A percentile compares a stretch with the other conserved stretches of the same genome.
phyloP scores from a whole-genome alignment of 1,139 yeast genomes.

The Geotrichum bryndzae region DNA sequence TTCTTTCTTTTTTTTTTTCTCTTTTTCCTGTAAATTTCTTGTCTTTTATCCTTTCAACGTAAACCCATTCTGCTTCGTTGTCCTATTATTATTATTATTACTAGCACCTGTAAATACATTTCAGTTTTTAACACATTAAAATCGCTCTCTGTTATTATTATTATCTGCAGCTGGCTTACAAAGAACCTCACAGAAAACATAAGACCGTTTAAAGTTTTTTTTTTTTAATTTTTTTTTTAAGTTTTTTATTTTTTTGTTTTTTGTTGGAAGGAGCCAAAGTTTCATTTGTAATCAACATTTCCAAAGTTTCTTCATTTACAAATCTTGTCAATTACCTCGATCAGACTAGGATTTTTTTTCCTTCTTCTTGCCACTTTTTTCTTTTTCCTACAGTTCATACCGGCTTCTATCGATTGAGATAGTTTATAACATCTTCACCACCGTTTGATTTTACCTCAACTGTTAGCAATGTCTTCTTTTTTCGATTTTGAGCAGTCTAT shows the following conservation, averaged over 20 bases:
- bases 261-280: neutral
- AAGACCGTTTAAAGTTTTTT: neutral
- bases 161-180: neutral
- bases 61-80: neutral
- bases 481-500: constrained; percentile 6
- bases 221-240: neutral
- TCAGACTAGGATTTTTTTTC: neutral
- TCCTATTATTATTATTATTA: neutral
- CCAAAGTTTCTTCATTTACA: neutral
- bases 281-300: neutral
- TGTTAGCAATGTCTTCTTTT: neutral
- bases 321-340: neutral
- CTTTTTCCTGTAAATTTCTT: neutral
- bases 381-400: neutral
- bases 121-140: neutral
- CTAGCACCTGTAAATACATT: neutral
- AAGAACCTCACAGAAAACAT: neutral
- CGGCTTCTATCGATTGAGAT: neutral
- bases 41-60: neutral
- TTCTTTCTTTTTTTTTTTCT: neutral
- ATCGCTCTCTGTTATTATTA: neutral
- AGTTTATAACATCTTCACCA: neutral
- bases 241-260: neutral
- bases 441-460: neutral
- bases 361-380: neutral